Evolutionary conservation across 331 rosid genomes (phyloP).

Genomic region (Quercus phellos): DNA sequence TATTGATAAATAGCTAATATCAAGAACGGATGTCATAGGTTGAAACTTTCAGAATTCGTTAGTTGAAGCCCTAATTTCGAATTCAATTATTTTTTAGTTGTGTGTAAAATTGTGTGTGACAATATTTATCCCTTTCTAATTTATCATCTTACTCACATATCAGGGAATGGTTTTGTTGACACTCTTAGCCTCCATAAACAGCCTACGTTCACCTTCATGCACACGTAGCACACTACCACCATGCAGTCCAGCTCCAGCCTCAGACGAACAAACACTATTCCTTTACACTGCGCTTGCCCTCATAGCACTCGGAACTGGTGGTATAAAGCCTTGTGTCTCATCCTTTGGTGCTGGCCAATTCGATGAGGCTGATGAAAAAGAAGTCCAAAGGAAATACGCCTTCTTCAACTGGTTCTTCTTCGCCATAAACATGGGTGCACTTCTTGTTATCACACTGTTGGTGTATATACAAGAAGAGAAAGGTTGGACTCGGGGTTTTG

Average conservation of each 20-base stretch:
- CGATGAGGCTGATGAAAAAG: constrained; percentile 45
- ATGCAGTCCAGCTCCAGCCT: constrained; percentile 45
- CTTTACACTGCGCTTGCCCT: constrained; percentile 41
- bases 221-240: neutral
- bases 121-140: neutral
- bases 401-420: constrained; percentile 69
- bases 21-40: accelerated
- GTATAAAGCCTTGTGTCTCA: constrained; percentile 63
- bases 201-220: constrained; percentile 44
- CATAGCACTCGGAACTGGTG: constrained; percentile 62
- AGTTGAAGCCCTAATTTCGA: too few species aligned
- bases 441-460: constrained; percentile 43
- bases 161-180: constrained; percentile 54
- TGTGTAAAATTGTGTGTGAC: too few species aligned
- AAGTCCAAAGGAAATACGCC: constrained; percentile 35
- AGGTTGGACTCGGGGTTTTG: constrained; percentile 57
- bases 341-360: constrained; percentile 68
- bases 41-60: accelerated
- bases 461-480: constrained; percentile 41
- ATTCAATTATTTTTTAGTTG: too few species aligned
- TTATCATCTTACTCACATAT: neutral
- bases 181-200: constrained; percentile 35
- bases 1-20: accelerated
- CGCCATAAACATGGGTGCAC: constrained; percentile 55
- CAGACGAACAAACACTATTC: constrained; percentile 33